A percentile compares a stretch with the other conserved stretches of the same genome.
Conservation (phyloP, 1,139 yeast species). For the Yamadazyma diddensiae region DNA sequence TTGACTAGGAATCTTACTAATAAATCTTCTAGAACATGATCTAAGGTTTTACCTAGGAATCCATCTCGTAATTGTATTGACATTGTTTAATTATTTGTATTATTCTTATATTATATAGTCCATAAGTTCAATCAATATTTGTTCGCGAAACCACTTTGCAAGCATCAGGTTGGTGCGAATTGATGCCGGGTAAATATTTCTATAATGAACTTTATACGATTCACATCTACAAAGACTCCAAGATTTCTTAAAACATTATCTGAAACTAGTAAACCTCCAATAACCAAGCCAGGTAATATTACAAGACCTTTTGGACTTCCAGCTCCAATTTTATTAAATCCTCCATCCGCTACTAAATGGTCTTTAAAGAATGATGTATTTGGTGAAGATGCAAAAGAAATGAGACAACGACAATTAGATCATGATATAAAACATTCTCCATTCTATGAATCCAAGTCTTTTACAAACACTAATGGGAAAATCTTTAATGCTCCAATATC, state of each 20-base stretch:
- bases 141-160: not conserved
- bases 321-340: conserved; percentile 28
- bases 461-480: conserved; percentile 78
- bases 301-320: conserved; percentile 43
- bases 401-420: conserved; percentile 56
- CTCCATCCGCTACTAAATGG: conserved; percentile 18
- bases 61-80: conserved; percentile 58
- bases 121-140: not conserved
- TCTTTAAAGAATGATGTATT: conserved; percentile 26
- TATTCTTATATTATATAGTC: not conserved
- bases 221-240: conserved; percentile 17
- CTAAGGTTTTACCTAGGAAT: conserved; percentile 57
- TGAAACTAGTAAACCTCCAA: conserved; percentile 29
- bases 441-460: conserved; percentile 77
- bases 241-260: conserved; percentile 26
- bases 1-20: conserved; percentile 87
- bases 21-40: conserved; percentile 80
- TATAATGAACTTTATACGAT: conserved; percentile 8
- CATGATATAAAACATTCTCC: conserved; percentile 85
- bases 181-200: conserved; percentile 5
- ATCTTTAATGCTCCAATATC: conserved; percentile 78
- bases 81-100: conserved; percentile 25
- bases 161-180: conserved; percentile 1
- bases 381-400: conserved; percentile 45
- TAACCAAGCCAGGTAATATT: conserved; percentile 25